These are phyloP conservation scores for Colletotrichum theobromicola DNA, from an alignment of 2,329 filamentous ascomycete genomes.

Conservation along the genomic window DNA sequence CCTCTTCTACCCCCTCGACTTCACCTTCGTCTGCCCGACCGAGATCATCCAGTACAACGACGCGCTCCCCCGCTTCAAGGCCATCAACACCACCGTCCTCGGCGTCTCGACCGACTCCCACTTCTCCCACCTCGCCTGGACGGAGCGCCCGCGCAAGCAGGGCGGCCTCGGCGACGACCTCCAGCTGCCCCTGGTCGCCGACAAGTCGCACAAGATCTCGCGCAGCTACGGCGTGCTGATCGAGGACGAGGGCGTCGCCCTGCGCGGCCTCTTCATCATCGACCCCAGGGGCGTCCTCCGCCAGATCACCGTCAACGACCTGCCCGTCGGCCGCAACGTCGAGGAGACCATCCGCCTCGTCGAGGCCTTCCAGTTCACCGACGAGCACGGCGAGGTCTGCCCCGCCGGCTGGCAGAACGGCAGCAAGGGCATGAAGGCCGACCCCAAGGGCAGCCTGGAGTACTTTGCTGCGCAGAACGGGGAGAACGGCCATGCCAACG, in stretches of 20 bases:
- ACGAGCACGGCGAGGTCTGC: constrained; percentile 81
- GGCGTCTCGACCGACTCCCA: constrained; percentile 68
- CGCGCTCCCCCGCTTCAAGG: constrained; percentile 62
- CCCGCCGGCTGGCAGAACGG: constrained; percentile 56
- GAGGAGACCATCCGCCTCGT: constrained; percentile 70
- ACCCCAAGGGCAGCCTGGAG: constrained; percentile 55
- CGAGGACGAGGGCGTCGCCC: constrained; percentile 67
- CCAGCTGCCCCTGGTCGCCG: constrained; percentile 65
- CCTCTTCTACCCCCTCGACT: constrained; percentile 71
- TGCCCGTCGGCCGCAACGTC: constrained; percentile 68
- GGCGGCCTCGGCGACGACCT: constrained; percentile 66
- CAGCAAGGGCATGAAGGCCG: constrained; percentile 55
- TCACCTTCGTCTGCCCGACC: constrained; percentile 71
- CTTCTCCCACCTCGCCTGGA: constrained; percentile 63
- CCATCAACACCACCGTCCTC: constrained; percentile 63
- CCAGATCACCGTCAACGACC: constrained; percentile 70
- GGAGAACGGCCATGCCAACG: constrained; percentile 32
- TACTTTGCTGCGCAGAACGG: constrained; percentile 42
- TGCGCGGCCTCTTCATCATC: constrained; percentile 70
- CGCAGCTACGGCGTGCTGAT: constrained; percentile 68
- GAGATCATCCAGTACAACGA: constrained; percentile 71
- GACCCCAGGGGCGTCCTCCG: constrained; percentile 66
- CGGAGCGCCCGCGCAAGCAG: constrained; percentile 60
- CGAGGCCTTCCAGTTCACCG: constrained; percentile 81
- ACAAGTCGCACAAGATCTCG: constrained; percentile 65